phyloP scores from a whole-genome alignment of 495 filamentous ascomycete species.

The Daldinia caldariorum region DNA sequence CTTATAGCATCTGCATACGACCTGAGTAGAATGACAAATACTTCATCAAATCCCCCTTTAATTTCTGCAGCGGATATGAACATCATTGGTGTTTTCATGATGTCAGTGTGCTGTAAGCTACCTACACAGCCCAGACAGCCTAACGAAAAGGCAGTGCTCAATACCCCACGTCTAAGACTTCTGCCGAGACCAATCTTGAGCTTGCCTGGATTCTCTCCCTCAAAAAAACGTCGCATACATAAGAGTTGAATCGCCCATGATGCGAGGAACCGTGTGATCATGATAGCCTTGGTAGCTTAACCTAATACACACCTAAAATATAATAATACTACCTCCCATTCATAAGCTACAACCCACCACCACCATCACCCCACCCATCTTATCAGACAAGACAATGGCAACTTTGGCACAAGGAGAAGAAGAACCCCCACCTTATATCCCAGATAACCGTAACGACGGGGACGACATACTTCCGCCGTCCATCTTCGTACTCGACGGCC shows the following conservation, averaged over 20 bases:
- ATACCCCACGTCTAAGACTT: constrained; percentile 8
- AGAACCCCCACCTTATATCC: constrained; percentile 33
- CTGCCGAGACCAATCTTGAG: constrained; percentile 2
- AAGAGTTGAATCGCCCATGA: background rate
- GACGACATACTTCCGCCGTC: constrained; percentile 47
- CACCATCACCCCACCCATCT: background rate
- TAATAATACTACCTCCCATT: no score
- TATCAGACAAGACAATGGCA: constrained; percentile 13
- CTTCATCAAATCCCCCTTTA: background rate
- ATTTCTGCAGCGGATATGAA: background rate
- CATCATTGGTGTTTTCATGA: constrained; percentile 7
- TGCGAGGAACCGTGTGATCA: background rate
- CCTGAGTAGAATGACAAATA: background rate
- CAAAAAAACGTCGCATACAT: background rate
- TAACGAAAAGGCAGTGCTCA: background rate
- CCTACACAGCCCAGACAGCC: background rate
- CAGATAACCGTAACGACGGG: constrained; percentile 32
- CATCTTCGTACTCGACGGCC: constrained; percentile 42
- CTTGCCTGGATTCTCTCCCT: constrained; percentile 11
- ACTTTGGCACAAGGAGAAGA: constrained; percentile 14
- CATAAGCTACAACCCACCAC: background rate
- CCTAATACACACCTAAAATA: background rate
- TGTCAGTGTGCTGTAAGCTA: constrained; percentile 1
- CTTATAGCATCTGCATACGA: background rate
- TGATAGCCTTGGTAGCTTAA: background rate